A percentile compares a stretch with the other conserved stretches of the same genome.
phyloP scores from a whole-genome alignment of 75 land plant species.

The Ceratopteris richardii region DNA sequence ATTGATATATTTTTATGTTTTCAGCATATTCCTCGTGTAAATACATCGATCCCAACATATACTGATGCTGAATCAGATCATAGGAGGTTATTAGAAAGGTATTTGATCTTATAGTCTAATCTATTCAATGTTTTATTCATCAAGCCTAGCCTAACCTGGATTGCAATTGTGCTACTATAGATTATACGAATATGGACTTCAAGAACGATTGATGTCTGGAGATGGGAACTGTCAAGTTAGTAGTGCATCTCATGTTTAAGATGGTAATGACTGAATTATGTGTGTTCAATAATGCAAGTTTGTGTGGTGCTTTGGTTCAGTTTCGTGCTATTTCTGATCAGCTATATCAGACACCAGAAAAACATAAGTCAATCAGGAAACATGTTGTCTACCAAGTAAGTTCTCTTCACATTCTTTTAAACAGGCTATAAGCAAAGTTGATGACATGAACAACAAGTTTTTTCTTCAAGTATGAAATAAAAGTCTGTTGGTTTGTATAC shows the following conservation, averaged over 20 bases:
- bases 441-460: too few relatives aligned
- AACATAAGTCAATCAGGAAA: constrained; percentile 82
- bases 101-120: neutral
- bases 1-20: constrained; percentile 17
- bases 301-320: constrained; percentile 23
- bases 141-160: neutral
- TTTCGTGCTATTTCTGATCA: constrained; percentile 96
- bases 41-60: constrained; percentile 62
- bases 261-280: too few relatives aligned
- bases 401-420: neutral
- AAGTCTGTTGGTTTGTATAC: neutral
- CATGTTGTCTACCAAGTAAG: constrained; percentile 73
- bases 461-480: too few relatives aligned
- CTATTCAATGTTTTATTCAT: neutral
- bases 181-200: constrained; percentile 61
- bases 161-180: constrained; percentile 15
- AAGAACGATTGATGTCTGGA: constrained; percentile 75
- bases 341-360: constrained; percentile 68
- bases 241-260: too few relatives aligned
- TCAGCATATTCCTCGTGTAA: constrained; percentile 80
- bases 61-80: constrained; percentile 78
- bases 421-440: constrained; percentile 1
- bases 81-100: constrained; percentile 73
- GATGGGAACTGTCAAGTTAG: constrained; percentile 95
- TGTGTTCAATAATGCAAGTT: too few relatives aligned